Base-by-base conservation (phyloP, 2,329 filamentous ascomycete genomes). In the Penicillium hordei region DNA sequence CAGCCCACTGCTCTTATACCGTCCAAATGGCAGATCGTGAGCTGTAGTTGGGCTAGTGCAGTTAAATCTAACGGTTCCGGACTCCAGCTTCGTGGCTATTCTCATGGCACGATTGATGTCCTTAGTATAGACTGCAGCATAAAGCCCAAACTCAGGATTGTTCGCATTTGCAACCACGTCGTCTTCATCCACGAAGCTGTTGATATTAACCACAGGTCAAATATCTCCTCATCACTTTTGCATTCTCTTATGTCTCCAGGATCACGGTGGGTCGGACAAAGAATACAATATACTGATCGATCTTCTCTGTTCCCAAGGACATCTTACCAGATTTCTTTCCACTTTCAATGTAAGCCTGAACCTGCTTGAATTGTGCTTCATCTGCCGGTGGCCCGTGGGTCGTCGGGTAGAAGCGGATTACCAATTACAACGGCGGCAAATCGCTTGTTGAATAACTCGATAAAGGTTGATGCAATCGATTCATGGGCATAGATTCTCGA, bases 201-300 rank as follows among this genome's bases (percentile, higher is more conserved):
- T 82, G 62, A 93, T 83, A 52, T 88, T 83, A 70, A 89, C 87
- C 29, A 92, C 89, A 5, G 90, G 90, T 15, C 89, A 72, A 94
- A 94, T 51, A 91, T 89, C 73, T 94, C 90, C 70, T 92, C 80
- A 89, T 87, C 63, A 93, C 87, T 69, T 85, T 84, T 72, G 89
- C 88, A 68, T 84, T 75, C 25, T 86, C 81, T 43, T 81, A 84
- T 65, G 93, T 90, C 70, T 91, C 86, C 76, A 84, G 86, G 82
- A 83, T 91, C 79, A 95, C 91, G 69, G 91, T 94, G 27, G 91
- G 91, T 81, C 93, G 81, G 76, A 95, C 91, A 81, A 93, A 95
- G 84, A 90, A 95, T 60, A 90, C 90, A 23, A 53, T 23, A 23
- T 15, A 53, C 8, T 29, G 17, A 82, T 90, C 21, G 87, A 60